A percentile compares a stretch with the other conserved stretches of the same genome.
Evolutionary conservation across 2,329 filamentous ascomycete species (phyloP).

Genomic region (Fusarium temperatum): DNA sequence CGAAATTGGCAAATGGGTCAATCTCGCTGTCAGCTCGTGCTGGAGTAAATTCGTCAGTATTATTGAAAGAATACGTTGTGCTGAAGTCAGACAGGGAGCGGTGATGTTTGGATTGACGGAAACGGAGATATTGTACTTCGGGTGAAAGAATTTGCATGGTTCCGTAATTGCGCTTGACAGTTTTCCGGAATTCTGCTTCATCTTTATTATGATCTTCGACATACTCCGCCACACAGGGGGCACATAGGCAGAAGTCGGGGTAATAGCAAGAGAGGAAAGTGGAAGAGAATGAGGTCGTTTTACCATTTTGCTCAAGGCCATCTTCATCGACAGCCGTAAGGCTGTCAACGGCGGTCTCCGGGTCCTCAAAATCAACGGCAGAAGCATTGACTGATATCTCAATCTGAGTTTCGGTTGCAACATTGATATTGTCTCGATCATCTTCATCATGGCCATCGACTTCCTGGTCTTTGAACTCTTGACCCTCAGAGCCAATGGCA

Average conservation of each 20-base stretch:
- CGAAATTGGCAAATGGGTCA: conserved; percentile 40
- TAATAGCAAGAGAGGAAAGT: conserved; percentile 23
- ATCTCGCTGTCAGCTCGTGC: conserved; percentile 37
- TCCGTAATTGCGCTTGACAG: not conserved
- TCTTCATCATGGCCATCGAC: not conserved
- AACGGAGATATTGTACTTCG: not conserved
- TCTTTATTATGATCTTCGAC: conserved; percentile 26
- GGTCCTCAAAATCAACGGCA: not conserved
- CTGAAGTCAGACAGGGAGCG: conserved; percentile 22
- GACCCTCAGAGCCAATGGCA: not conserved
- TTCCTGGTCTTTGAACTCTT: not conserved
- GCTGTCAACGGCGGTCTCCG: conserved; percentile 11
- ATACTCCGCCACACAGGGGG: conserved; percentile 23
- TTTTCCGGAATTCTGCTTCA: conserved; percentile 22
- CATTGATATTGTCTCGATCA: not conserved
- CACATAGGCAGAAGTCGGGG: conserved; percentile 34
- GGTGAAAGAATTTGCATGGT: not conserved
- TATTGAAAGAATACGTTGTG: conserved; percentile 32
- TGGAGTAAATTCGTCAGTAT: conserved; percentile 40
- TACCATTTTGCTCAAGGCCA: conserved; percentile 39
- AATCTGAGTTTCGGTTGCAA: conserved; percentile 13
- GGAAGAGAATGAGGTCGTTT: conserved; percentile 18
- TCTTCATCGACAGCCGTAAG: conserved; percentile 8
- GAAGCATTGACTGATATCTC: conserved; percentile 17
- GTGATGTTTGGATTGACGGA: conserved; percentile 2